These are phyloP conservation scores for Ophiostoma montium DNA, from an alignment of 2,329 filamentous ascomycete genomes.

Conservation along the genomic window DNA sequence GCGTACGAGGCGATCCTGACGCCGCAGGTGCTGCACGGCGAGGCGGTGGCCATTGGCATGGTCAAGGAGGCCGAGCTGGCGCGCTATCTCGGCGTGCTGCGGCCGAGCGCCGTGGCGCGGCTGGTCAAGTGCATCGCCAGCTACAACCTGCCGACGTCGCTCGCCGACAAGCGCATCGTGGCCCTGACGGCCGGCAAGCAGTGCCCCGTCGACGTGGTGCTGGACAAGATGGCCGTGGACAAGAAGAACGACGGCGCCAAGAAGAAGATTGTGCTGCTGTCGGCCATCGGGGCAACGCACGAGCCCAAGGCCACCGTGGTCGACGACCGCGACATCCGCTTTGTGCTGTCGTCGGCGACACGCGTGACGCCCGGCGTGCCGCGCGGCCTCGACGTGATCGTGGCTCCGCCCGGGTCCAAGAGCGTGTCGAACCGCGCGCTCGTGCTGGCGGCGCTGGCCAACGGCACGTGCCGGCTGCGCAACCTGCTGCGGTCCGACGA, in stretches of 20 bases:
- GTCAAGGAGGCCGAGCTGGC: conserved; percentile 93
- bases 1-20: conserved; percentile 92
- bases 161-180: conserved; percentile 70
- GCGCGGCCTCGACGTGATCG: conserved; percentile 46
- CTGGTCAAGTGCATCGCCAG: conserved; percentile 88
- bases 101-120: conserved; percentile 75
- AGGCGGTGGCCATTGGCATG: conserved; percentile 96
- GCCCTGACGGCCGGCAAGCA: conserved; percentile 73
- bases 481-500: conserved; percentile 95
- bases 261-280: conserved; percentile 91
- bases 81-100: conserved; percentile 72
- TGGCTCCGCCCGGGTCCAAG: conserved; percentile 88
- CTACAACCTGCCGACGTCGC: conserved; percentile 75
- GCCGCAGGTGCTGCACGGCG: conserved; percentile 87
- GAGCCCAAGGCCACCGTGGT: conserved; percentile 83
- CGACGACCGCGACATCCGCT: conserved; percentile 68
- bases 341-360: conserved; percentile 69
- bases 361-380: conserved; percentile 61
- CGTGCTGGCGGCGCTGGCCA: conserved; percentile 80
- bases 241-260: conserved; percentile 95
- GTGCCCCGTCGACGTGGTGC: conserved; percentile 72
- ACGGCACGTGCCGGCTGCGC: conserved; percentile 72
- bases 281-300: conserved; percentile 74
- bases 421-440: conserved; percentile 94
- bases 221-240: conserved; percentile 92